Percentiles rank a stretch among this genome's conserved stretches.
Evolutionary conservation across 371 early-diverging fungal genomes (phyloP).

Genomic region (Syncephalastrum contaminatum): DNA sequence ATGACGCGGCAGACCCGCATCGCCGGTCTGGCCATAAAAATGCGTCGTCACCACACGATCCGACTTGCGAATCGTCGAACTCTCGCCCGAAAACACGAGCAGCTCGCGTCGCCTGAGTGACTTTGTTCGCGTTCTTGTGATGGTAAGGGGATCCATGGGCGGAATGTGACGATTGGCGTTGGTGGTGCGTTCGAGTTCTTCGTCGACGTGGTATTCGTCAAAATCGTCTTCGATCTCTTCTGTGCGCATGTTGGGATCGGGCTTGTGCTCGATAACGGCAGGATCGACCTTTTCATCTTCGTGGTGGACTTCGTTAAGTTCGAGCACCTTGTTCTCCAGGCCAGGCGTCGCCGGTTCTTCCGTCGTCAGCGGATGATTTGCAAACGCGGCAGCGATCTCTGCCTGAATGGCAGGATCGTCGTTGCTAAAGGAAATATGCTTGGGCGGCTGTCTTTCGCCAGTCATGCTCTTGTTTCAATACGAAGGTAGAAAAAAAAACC

Average conservation of each 20-base stretch:
- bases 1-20: conserved; percentile 15
- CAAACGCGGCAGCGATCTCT: conserved; percentile 3
- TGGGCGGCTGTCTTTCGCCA: too few species aligned
- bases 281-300: not conserved
- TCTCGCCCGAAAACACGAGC: conserved; percentile 10
- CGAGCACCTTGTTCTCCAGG: conserved; percentile 5
- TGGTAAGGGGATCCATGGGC: conserved; percentile 11
- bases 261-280: conserved; percentile 11
- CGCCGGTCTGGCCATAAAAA: conserved; percentile 30
- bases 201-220: conserved; percentile 22
- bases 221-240: conserved; percentile 13
- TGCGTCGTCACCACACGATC: conserved; percentile 17
- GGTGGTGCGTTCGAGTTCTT: conserved; percentile 27
- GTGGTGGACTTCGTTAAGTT: conserved; percentile 8
- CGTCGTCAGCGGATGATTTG: conserved; percentile 15
- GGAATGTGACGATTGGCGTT: conserved; percentile 33
- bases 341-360: conserved; percentile 12
- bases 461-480: too few species aligned
- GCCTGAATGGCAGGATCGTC: too few species aligned
- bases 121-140: conserved; percentile 16
- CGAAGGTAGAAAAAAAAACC: too few species aligned
- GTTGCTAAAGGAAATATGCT: too few species aligned
- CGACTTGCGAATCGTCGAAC: conserved; percentile 9
- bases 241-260: conserved; percentile 9
- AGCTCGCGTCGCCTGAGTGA: conserved; percentile 8